A percentile compares a stretch with the other conserved stretches of the same genome.
These are phyloP conservation scores for Microdochium trichocladiopsis DNA, from an alignment of 2,329 filamentous ascomycete species.

Conservation along the genomic window DNA sequence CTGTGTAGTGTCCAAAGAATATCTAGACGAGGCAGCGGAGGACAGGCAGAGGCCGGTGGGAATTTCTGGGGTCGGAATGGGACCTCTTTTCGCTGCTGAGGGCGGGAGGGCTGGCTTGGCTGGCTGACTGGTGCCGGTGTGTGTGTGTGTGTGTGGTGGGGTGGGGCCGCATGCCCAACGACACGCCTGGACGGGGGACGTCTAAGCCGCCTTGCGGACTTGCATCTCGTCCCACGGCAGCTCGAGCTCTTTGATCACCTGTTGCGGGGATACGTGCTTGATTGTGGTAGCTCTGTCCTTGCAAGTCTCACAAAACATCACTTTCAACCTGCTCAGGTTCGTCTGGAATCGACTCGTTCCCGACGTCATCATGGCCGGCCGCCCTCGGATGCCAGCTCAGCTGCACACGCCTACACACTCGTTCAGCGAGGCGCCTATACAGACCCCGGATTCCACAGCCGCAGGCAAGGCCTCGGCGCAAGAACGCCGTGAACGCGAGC, in stretches of 20 bases:
- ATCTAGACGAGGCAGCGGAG: background rate
- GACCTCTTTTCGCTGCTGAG: no score
- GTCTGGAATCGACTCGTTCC: conserved; percentile 86
- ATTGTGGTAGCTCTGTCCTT: no score
- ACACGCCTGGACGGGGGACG: no score
- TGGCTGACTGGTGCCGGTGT: background rate
- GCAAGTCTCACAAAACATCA: no score
- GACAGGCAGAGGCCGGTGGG: background rate
- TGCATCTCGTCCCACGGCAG: no score
- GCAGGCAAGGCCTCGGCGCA: conserved; percentile 18
- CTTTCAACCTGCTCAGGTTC: no score
- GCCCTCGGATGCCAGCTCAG: conserved; percentile 9
- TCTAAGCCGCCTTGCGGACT: no score
- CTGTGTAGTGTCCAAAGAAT: background rate
- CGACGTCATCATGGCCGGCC: conserved; percentile 60
- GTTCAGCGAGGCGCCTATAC: conserved; percentile 13
- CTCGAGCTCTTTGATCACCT: conserved; percentile 23
- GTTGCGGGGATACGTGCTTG: no score
- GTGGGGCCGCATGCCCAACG: background rate
- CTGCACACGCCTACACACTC: conserved; percentile 21
- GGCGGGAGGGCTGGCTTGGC: background rate
- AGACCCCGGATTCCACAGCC: conserved; percentile 11
- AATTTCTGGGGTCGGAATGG: no score
- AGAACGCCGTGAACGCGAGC: conserved; percentile 33
- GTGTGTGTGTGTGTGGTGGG: no score